phyloP scores from a whole-genome alignment of 1,139 yeast genomes.

The Hyphopichia pseudoburtonii region DNA sequence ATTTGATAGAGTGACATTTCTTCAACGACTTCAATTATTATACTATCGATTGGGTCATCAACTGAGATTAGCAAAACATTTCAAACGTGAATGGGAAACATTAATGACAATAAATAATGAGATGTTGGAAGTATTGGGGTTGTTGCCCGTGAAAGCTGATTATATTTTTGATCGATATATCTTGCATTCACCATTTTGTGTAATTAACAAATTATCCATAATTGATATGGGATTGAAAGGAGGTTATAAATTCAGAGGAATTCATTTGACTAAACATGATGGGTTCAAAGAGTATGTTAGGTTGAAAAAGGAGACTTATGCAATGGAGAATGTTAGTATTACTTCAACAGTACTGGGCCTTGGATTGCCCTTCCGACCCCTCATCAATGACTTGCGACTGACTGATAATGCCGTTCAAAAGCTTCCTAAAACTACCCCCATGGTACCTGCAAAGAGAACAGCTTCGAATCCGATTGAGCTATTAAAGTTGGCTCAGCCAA shows the following conservation, averaged over 20 bases:
- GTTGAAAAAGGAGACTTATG: too few relatives aligned
- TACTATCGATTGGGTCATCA: background rate
- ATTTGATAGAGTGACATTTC: background rate
- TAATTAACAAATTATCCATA: slow-evolving; percentile 11
- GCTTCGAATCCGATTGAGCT: slow-evolving; percentile 3
- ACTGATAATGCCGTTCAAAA: too few relatives aligned
- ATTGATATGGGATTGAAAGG: slow-evolving; percentile 3
- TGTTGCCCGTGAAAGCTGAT: slow-evolving; percentile 12
- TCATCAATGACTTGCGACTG: too few relatives aligned
- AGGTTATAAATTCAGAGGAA: slow-evolving; percentile 14
- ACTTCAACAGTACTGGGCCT: too few relatives aligned
- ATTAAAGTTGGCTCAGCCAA: background rate
- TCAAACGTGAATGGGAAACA: background rate
- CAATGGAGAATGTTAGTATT: too few relatives aligned
- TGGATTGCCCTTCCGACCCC: too few relatives aligned
- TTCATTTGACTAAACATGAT: slow-evolving; percentile 13
- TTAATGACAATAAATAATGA: background rate
- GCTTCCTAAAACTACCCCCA: too few relatives aligned
- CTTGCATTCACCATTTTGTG: slow-evolving; percentile 18
- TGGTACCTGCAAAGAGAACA: too few relatives aligned
- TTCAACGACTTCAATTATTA: slow-evolving; percentile 3
- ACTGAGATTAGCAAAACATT: background rate
- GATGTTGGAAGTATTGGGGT: background rate
- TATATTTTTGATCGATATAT: slow-evolving; percentile 23
- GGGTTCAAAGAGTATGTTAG: slow-evolving; percentile 17